Base-by-base conservation (phyloP, 257 asterid genomes). In the Buddleja alternifolia region DNA sequence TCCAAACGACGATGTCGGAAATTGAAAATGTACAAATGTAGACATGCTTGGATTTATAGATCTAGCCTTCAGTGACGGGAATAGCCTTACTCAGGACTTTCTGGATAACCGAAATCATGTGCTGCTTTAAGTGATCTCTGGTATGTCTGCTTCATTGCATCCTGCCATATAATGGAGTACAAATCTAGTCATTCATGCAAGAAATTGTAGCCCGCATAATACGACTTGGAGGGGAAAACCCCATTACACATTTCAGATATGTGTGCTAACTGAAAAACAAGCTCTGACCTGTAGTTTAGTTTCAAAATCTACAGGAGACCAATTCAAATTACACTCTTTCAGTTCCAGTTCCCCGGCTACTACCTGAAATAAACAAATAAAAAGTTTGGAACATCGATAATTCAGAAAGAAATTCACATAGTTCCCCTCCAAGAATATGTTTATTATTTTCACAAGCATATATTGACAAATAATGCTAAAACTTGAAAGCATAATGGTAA, bases 221-320 rank as follows among this genome's bases (percentile, higher is more conserved):
- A 56, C 17, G 21, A 56, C 14, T 54, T 67, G 46, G 64, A 39
- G 3, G 8, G 41, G n/a, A 12, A 45, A 67, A 14, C 17, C 48
- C 8, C 9, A 15, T 10, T 10, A n/a, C n/a, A n/a, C n/a, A n/a
- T 29, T 29, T 29, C 34, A 29, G 5, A 29, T 29, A 29, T 29
- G 34, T 29, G 34, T 29, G 34, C 2, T 19, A 44, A 40, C 36
- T 34, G 56, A 23, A 46, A 72, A 29, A 12, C 32, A 52, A 44
- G 39, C 17, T 20, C 76, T 74, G 55, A 84, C 97, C 90, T 90
- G 96, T 66, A 93, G 77, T 80, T 91, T 94, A 52, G 96, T 73
- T 87, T 94, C 99, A 70, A 94, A 89, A 73, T 94, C 99, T 72
- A 91, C 96, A n/a, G 95, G 95, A 50, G 97, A 83, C 96, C 99